phyloP scores from a whole-genome alignment of 139 green algal genomes.

The Chlamydomonas sphaeroides region DNA sequence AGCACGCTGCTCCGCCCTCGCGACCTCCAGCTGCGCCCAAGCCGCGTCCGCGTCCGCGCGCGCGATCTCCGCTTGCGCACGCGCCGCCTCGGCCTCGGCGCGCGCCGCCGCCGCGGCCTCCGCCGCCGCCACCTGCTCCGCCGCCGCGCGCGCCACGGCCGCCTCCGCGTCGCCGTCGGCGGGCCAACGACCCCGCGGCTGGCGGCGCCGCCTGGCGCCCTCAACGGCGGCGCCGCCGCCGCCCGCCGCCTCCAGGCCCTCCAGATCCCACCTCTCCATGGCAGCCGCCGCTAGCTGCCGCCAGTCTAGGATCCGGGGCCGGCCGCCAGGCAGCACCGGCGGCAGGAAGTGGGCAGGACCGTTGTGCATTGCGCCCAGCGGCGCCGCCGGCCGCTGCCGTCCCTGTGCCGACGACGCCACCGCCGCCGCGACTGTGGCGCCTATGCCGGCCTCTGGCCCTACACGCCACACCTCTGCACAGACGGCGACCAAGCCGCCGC shows the following conservation, averaged over 20 bases:
- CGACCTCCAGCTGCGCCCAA: neutral
- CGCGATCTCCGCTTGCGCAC: too few relatives aligned
- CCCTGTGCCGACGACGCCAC: neutral
- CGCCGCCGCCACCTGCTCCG: too few relatives aligned
- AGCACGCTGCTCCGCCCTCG: neutral
- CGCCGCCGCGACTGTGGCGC: neutral
- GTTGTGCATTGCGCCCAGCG: too few relatives aligned
- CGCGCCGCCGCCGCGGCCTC: neutral
- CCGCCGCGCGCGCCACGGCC: neutral
- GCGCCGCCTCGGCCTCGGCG: neutral
- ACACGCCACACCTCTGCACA: neutral
- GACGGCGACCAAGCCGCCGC: neutral
- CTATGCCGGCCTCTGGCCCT: slow-evolving; percentile 10
- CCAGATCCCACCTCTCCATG: too few relatives aligned
- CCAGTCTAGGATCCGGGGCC: too few relatives aligned
- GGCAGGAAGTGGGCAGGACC: too few relatives aligned
- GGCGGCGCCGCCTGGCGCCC: neutral
- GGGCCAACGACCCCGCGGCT: too few relatives aligned
- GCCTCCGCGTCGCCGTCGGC: neutral
- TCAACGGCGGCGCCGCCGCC: too few relatives aligned
- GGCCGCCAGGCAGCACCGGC: neutral
- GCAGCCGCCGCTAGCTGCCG: too few relatives aligned
- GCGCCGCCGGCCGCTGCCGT: neutral
- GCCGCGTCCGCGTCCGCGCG: neutral
- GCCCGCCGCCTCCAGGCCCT: neutral